phyloP scores from a whole-genome alignment of 306 rosid species.

The Quercus bicolor region DNA sequence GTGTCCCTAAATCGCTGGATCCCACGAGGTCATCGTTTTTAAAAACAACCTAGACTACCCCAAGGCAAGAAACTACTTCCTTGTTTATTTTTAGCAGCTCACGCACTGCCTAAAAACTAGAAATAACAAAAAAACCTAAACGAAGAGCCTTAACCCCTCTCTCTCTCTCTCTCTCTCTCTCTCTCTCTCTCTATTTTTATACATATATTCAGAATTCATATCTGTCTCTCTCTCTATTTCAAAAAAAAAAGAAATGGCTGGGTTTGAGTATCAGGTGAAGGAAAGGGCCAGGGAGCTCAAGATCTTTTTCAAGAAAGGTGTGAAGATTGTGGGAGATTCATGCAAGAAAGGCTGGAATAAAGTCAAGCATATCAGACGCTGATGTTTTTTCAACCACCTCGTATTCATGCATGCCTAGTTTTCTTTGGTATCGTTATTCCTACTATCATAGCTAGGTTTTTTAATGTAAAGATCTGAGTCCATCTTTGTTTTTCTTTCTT shows the following conservation, averaged over 20 bases:
- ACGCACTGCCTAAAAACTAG: no score
- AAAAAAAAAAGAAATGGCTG: slow-evolving; percentile 33
- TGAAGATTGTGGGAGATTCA: slow-evolving; percentile 59
- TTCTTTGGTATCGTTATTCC: background rate
- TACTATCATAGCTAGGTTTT: slow-evolving; percentile 20
- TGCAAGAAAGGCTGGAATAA: slow-evolving; percentile 81
- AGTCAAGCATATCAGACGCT: slow-evolving; percentile 53
- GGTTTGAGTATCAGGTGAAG: slow-evolving; percentile 60
- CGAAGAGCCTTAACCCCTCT: background rate
- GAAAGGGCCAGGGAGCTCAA: slow-evolving; percentile 50
- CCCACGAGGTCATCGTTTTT: slow-evolving; percentile 19
- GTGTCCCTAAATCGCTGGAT: slow-evolving; percentile 42
- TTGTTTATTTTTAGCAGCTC: background rate
- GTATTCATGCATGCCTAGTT: background rate
- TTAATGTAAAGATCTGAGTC: slow-evolving; percentile 14
- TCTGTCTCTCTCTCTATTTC: background rate
- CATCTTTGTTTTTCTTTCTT: background rate
- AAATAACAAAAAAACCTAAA: background rate
- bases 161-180: background rate
- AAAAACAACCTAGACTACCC: no score
- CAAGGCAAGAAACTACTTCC: background rate
- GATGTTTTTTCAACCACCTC: background rate
- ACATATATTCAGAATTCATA: no score
- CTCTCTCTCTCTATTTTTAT: background rate
- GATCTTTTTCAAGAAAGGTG: slow-evolving; percentile 50